Conservation (phyloP, 352 stramenopile species). For the Phytophthora colocasiae region DNA sequence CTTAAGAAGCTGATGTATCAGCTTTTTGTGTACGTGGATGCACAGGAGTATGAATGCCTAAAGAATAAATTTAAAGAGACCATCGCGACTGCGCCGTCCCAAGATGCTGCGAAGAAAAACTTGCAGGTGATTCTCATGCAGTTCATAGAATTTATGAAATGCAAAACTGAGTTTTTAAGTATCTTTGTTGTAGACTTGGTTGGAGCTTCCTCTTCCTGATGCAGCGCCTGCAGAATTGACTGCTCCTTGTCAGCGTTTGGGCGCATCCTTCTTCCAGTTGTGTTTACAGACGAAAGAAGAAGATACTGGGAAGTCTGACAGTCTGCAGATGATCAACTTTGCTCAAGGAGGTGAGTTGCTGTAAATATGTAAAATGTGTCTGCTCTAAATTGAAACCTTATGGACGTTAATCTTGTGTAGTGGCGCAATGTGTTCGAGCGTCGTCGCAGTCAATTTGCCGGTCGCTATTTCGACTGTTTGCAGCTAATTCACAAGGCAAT, state of each 20-base stretch:
- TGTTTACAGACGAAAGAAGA: constrained; percentile 53
- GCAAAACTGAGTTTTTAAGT: too few species aligned
- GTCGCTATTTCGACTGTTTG: constrained; percentile 68
- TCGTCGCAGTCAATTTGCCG: constrained; percentile 68
- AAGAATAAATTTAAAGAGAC: constrained; percentile 53
- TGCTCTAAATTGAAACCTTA: constrained; percentile 5
- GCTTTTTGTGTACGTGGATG: background rate
- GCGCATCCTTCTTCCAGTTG: constrained; percentile 56
- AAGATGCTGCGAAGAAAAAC: constrained; percentile 34
- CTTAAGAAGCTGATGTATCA: background rate
- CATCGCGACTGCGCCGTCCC: constrained; percentile 26
- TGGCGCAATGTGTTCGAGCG: constrained; percentile 67
- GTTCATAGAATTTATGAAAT: background rate
- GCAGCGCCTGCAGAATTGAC: constrained; percentile 39
- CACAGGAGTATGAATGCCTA: constrained; percentile 76
- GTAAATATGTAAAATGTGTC: background rate
- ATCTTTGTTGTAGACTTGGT: constrained; percentile 39
- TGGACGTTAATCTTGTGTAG: constrained; percentile 31
- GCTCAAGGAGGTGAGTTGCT: constrained; percentile 61
- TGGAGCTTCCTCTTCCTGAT: constrained; percentile 47
- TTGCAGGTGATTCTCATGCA: constrained; percentile 46
- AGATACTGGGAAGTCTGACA: constrained; percentile 1
- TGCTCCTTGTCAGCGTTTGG: constrained; percentile 34
- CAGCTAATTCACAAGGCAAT: constrained; percentile 25
- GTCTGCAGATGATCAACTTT: constrained; percentile 59